A percentile compares a stretch with the other conserved stretches of the same genome.
phyloP scores from a whole-genome alignment of 1,139 yeast species.

The Taphrina flavorubra region DNA sequence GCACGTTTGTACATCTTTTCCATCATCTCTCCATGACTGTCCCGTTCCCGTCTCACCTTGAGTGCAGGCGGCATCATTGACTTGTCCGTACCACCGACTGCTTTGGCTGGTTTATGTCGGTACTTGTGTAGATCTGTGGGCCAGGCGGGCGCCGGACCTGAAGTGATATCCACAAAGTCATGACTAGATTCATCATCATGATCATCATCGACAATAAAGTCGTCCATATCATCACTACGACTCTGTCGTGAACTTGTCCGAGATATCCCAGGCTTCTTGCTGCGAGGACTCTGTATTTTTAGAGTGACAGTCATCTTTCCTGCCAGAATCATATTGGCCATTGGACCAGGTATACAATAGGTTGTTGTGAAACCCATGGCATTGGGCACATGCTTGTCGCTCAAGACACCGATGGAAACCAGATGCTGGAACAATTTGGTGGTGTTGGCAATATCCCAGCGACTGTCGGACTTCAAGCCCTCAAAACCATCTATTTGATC shows the following conservation, averaged over 20 bases:
- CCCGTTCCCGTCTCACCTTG: slow-evolving; percentile 18
- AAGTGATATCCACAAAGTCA: background rate
- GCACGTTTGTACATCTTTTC: slow-evolving; percentile 18
- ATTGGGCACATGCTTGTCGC: slow-evolving; percentile 72
- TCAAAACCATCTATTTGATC: slow-evolving; percentile 69
- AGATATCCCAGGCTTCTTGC: slow-evolving; percentile 13
- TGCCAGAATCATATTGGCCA: slow-evolving; percentile 17
- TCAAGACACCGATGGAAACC: slow-evolving; percentile 68
- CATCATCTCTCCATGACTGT: slow-evolving; percentile 9
- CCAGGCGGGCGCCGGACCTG: slow-evolving; percentile 14
- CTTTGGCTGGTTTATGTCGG: background rate
- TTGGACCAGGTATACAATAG: slow-evolving; percentile 56
- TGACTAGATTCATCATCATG: slow-evolving; percentile 5
- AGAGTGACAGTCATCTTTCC: slow-evolving; percentile 30
- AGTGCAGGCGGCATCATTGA: slow-evolving; percentile 6
- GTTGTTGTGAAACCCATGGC: slow-evolving; percentile 80
- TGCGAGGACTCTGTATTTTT: slow-evolving; percentile 33
- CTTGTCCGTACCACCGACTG: background rate
- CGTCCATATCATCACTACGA: slow-evolving; percentile 14
- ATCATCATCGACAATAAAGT: slow-evolving; percentile 24
- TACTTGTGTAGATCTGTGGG: slow-evolving; percentile 14
- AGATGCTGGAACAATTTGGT: slow-evolving; percentile 83
- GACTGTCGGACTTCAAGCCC: slow-evolving; percentile 66
- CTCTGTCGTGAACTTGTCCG: slow-evolving; percentile 18
- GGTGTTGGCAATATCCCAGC: slow-evolving; percentile 55